A percentile compares a stretch with the other conserved stretches of the same genome.
phyloP scores from a whole-genome alignment of 805 yeast species.

The Metschnikowia lochheadii region DNA sequence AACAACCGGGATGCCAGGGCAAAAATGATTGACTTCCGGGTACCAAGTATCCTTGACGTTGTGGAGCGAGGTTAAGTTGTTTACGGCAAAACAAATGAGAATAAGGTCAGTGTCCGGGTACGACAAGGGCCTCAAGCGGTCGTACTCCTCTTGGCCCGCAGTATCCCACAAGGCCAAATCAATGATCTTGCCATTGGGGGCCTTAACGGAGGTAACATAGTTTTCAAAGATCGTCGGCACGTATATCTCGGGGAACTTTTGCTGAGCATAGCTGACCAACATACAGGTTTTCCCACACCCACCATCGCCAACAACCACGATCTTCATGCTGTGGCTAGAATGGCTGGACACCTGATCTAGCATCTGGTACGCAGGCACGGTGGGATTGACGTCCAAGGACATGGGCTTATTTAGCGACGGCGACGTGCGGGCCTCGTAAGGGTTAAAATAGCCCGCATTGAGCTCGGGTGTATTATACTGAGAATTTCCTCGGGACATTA shows the following conservation, averaged over 20 bases:
- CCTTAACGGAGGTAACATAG: slow-evolving; percentile 60
- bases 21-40: slow-evolving; percentile 80
- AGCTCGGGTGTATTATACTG: slow-evolving; percentile 13
- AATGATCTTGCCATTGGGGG: slow-evolving; percentile 74
- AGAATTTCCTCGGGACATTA: slow-evolving; percentile 11
- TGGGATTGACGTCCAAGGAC: slow-evolving; percentile 27
- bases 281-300: slow-evolving; percentile 89
- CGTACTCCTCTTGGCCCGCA: slow-evolving; percentile 87
- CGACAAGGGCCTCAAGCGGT: slow-evolving; percentile 69
- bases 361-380: slow-evolving; percentile 32
- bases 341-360: slow-evolving; percentile 20
- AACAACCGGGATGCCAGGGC: slow-evolving; percentile 73
- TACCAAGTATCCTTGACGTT: slow-evolving; percentile 81
- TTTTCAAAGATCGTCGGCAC: slow-evolving; percentile 85
- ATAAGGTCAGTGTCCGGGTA: slow-evolving; percentile 77
- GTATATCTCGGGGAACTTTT: slow-evolving; percentile 65
- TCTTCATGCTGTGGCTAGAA: slow-evolving; percentile 39
- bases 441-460: slow-evolving; percentile 16
- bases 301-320: slow-evolving; percentile 86
- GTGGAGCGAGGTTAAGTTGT: slow-evolving; percentile 56
- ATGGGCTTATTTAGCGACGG: slow-evolving; percentile 17
- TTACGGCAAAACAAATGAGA: slow-evolving; percentile 71
- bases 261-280: slow-evolving; percentile 62
- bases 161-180: slow-evolving; percentile 85
- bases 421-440: slow-evolving; percentile 16